Percentiles rank a stretch among this genome's conserved stretches.
phyloP scores from a whole-genome alignment of 352 stramenopile genomes.

The Thalassiosira sp. region DNA sequence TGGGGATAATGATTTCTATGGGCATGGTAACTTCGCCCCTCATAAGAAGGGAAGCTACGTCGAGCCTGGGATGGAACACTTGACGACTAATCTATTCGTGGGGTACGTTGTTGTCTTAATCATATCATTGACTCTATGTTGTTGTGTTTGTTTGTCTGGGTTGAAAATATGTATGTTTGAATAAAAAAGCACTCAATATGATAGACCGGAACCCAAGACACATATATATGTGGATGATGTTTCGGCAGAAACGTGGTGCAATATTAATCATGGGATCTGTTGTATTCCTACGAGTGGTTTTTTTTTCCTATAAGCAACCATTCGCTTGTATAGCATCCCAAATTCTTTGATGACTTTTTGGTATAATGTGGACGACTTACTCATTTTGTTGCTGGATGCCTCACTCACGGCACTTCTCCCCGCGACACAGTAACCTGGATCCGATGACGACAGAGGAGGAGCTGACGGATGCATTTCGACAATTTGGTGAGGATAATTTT shows the following conservation, averaged over 20 bases:
- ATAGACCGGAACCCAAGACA: constrained; percentile 65
- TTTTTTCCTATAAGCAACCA: constrained; percentile 37
- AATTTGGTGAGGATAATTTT: constrained; percentile 83
- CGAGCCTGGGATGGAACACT: constrained; percentile 63
- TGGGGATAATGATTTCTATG: constrained; percentile 11
- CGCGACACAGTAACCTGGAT: no score
- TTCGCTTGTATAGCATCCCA: constrained; percentile 71
- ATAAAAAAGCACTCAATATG: constrained; percentile 63
- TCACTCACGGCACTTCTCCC: no score
- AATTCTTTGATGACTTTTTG: no score
- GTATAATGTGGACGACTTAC: no score
- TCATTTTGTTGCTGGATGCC: no score
- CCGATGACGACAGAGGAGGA: constrained; percentile 91
- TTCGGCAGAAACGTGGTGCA: constrained; percentile 77
- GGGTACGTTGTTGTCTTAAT: no score
- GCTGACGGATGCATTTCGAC: constrained; percentile 86
- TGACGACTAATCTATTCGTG: constrained; percentile 93
- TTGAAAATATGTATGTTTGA: no score
- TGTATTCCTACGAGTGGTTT: constrained; percentile 68
- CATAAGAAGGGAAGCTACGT: constrained; percentile 71
- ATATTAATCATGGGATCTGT: constrained; percentile 49
- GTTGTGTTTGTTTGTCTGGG: no score
- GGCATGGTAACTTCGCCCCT: constrained; percentile 24
- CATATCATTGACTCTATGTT: no score
- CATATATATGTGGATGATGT: constrained; percentile 44